Conservation (phyloP, 2,329 filamentous ascomycete species). For the Ophiostoma tasmaniense region DNA sequence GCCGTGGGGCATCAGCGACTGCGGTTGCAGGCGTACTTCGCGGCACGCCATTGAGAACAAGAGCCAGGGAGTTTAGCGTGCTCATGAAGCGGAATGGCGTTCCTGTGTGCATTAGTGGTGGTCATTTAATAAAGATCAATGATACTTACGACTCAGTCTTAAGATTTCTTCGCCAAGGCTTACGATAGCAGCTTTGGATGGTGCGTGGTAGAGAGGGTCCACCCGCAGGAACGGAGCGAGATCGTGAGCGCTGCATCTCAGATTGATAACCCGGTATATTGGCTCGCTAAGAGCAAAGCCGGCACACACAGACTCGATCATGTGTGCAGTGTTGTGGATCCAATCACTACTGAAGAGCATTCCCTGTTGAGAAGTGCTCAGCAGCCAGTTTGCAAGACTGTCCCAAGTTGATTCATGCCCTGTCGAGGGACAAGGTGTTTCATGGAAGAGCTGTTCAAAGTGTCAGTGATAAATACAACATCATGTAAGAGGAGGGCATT, state of each 20-base stretch:
- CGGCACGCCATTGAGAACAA: neutral
- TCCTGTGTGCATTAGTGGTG: neutral
- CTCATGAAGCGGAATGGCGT: neutral
- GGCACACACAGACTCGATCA: neutral
- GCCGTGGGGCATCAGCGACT: neutral
- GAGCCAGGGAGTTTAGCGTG: neutral
- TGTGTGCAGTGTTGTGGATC: neutral
- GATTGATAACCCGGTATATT: neutral
- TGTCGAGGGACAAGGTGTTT: neutral
- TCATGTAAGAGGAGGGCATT: neutral
- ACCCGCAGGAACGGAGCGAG: neutral
- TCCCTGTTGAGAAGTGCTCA: neutral
- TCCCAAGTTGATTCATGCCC: neutral
- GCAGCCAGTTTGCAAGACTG: neutral
- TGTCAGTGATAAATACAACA: neutral
- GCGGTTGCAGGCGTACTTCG: neutral
- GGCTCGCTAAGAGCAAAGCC: constrained; percentile 1
- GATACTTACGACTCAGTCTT: neutral
- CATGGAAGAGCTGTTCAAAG: neutral
- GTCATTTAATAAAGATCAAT: neutral
- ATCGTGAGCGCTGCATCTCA: neutral
- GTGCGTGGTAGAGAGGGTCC: neutral
- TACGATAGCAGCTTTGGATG: neutral
- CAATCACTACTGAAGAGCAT: constrained; percentile 2
- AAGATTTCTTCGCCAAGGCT: neutral